Base-by-base conservation (phyloP, 2,329 filamentous ascomycete genomes). In the Aspergillus tanneri region DNA sequence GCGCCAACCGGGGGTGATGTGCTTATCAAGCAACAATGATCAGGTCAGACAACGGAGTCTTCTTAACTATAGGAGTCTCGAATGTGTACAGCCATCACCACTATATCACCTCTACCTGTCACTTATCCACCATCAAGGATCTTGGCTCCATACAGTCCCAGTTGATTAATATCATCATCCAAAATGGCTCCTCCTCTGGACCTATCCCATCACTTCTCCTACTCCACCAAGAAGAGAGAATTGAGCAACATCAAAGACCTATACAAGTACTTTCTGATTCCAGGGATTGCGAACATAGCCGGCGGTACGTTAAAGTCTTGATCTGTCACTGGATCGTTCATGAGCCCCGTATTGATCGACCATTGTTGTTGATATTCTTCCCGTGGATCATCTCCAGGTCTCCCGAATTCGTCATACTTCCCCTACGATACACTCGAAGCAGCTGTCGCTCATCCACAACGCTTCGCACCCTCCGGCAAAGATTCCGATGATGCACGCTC, bases 371-470 rank as follows among this genome's bases (percentile, higher is more conserved):
- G 16, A 19, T 18, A 8, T 5, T 10, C 18, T 34, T 10, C 16
- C 37, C 32, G 32, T 39, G 47, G 18, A 22, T n/a, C 27, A 30
- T 34, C 27, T 38, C 23, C 54, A 91, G 88, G 89, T 51, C 80
- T 95, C 18, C 91, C 91, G 12, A 86, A 93, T 68, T 77, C 85
- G 30, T 80, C 80, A 49, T 89, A 89, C 72, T 96, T 96, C 64
- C 91, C 91, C 7, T 96, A 87, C 70, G 90, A 96, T 61, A 93
- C 90, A 0, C 82, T 96, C 54, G 89, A 95, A 70, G 88, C 90
- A 32, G 84, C 86, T 56, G 82, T 86, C 52, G 88, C 89, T 24
- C 80, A 82, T 53, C 85, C 89, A 6, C 76, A 86, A 55, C 82
- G 90, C 68, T 93, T 87, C 78, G 77, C 80, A 25, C 86, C 86